Conservation (phyloP, 2,329 filamentous ascomycete species). For the Fusarium pseudograminearum region DNA sequence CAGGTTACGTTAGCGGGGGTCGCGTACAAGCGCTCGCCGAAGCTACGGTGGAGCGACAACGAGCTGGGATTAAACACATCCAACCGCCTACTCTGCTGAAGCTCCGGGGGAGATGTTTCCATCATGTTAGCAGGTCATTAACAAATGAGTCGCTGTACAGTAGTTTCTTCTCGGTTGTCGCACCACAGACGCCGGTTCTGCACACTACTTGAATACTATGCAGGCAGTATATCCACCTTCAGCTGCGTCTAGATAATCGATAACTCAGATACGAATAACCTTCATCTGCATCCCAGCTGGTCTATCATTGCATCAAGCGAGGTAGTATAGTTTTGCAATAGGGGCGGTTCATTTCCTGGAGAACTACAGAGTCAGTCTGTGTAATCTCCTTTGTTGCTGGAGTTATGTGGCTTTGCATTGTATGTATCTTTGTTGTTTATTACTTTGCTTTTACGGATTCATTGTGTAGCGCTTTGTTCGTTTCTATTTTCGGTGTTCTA, state of each 20-base stretch:
- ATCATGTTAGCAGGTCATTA: neutral
- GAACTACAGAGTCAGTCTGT: neutral
- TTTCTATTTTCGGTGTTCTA: conserved; percentile 34
- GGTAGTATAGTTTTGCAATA: neutral
- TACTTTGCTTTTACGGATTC: neutral
- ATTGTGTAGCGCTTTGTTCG: conserved; percentile 13
- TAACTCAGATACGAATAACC: conserved; percentile 19
- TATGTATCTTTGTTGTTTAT: neutral
- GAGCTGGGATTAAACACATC: conserved; percentile 22
- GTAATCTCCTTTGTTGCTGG: conserved; percentile 9
- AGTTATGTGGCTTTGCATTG: neutral
- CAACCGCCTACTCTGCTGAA: neutral
- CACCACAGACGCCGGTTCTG: conserved; percentile 21
- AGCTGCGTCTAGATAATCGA: conserved; percentile 14
- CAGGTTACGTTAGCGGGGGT: conserved; percentile 10
- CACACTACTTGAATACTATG: neutral
- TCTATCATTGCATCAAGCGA: neutral
- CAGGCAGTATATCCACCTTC: conserved; percentile 5
- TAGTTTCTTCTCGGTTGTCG: conserved; percentile 22
- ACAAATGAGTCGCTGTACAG: conserved; percentile 2
- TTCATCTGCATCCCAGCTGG: neutral
- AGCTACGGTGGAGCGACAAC: conserved; percentile 26
- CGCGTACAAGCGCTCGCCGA: conserved; percentile 24
- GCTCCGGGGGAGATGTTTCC: neutral
- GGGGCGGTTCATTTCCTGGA: conserved; percentile 18